phyloP scores from a whole-genome alignment of 768 basidiomycete genomes.

The Mycena indigotica region DNA sequence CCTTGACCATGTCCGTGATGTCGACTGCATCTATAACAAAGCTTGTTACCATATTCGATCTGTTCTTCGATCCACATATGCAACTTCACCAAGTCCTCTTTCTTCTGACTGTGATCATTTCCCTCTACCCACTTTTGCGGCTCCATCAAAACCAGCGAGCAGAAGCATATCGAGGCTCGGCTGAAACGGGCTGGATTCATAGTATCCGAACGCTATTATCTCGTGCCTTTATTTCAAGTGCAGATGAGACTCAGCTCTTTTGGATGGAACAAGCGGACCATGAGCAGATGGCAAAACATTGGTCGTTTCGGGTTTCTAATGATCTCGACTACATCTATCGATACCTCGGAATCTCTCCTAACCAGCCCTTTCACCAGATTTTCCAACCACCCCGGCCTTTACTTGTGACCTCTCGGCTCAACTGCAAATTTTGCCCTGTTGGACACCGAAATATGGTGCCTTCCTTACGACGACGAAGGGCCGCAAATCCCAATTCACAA shows the following conservation, averaged over 20 bases:
- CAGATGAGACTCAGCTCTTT: background rate
- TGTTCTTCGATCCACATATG: constrained; percentile 9
- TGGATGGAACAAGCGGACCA: background rate
- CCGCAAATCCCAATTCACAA: background rate
- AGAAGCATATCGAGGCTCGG: background rate
- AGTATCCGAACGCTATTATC: background rate
- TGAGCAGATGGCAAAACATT: background rate
- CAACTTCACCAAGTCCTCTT: constrained; percentile 5
- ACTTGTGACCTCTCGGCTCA: background rate
- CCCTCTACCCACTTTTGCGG: constrained; percentile 9
- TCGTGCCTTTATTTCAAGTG: background rate
- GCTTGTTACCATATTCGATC: background rate
- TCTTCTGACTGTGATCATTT: constrained; percentile 6
- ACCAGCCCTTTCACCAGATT: background rate
- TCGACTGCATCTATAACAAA: background rate
- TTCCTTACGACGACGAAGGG: constrained; percentile 1
- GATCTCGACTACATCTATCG: background rate
- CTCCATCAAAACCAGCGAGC: constrained; percentile 11
- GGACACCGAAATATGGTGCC: constrained; percentile 4
- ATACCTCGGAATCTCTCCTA: background rate
- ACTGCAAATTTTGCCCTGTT: constrained; percentile 3
- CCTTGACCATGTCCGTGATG: background rate
- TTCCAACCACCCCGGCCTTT: background rate
- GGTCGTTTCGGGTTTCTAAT: background rate
- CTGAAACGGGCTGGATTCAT: constrained; percentile 1